phyloP scores from a whole-genome alignment of 345 rosid genomes.

The rapeseed (Brassica napus) region Da-Ae NC_063439.1:2664501-2665000 shows the following conservation, averaged over 20 bases:
- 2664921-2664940: neutral
- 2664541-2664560: neutral
- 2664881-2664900: neutral
- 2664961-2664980: no score
- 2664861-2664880: neutral
- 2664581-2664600: neutral
- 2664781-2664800: neutral
- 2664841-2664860: neutral
- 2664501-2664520: neutral
- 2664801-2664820: neutral
- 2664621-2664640: neutral
- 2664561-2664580: neutral
- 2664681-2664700: neutral
- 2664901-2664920: neutral
- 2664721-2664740: neutral
- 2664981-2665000: no score
- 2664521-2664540: neutral
- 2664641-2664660: neutral
- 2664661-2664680: neutral
- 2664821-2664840: neutral
- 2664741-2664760: neutral
- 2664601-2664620: slow-evolving; percentile 1
- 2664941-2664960: no score
- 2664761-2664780: neutral
- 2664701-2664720: neutral